Evolutionary conservation across 2,329 filamentous ascomycete genomes (phyloP), one percentile per base, ranked within the genome.

Genomic region (Trichophyton rubrum): DNA sequence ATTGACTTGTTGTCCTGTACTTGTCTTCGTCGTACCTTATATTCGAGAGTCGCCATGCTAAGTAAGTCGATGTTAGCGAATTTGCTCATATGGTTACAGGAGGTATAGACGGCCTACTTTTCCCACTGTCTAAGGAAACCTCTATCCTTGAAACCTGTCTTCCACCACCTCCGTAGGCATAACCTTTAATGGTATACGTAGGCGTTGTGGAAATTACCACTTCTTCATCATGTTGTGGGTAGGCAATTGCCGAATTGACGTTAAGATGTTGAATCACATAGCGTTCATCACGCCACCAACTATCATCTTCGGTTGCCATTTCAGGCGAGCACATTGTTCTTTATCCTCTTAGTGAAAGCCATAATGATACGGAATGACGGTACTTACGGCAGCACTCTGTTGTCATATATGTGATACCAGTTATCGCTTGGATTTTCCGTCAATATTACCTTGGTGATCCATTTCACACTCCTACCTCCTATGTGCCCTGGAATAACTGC

Each of bases 321-420:
- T 95, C 90, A 0, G 91, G 90, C 9, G 85, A 86, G 15, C 96
- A 80, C 81, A 85, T 91, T 0, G 90, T 95, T 4, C 78, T 80
- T 20, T 40, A 30, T 7, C 5, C 8, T 22, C 5, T 47, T 49
- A 38, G 51, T 8, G 35, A 4, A 62, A 62, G 63, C 24, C 64
- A 62, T 33, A 5, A 3, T 41, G 43, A 15, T 3, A 17, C 24
- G 9, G 1, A 7, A 45, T 3, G 40, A 27, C 2, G 2, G 2
- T 2, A 53, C 77, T 68, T 67, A 80, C 65, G 91, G 91, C 43
- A 96, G 75, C 1, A 96, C 90, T 62, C 90, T 80, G 70, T 96
- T 96, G 71, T 96, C 91, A 72, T 93, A 91, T 64, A 95, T 90
- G 72, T 96, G 91, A 68, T 96, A 96, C 89, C 90, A 95, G 69